These are phyloP conservation scores for Buxus sempervirens DNA, from an alignment of 164 flowering plant species.

Conservation along the genomic window DNA sequence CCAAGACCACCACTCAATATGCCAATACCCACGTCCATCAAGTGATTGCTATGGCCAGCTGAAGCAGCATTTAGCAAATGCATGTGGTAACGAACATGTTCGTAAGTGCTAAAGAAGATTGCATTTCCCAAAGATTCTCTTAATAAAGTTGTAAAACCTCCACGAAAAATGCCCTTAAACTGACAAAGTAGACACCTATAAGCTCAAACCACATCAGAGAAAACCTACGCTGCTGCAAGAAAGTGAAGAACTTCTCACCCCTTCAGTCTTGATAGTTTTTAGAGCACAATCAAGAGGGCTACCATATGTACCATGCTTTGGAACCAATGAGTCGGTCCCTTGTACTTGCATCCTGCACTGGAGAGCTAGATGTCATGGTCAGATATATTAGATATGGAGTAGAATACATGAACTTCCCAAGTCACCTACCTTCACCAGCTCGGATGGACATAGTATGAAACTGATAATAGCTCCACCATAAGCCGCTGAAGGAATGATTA, in stretches of 20 bases:
- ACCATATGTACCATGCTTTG: slow-evolving; percentile 48
- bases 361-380: slow-evolving; percentile 31
- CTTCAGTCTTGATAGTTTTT: slow-evolving; percentile 64
- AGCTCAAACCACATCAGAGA: slow-evolving; percentile 17
- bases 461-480: slow-evolving; percentile 79
- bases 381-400: not conserved
- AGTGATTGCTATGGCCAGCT: slow-evolving; percentile 24
- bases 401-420: not conserved
- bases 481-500: slow-evolving; percentile 79
- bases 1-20: slow-evolving; percentile 82
- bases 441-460: slow-evolving; percentile 81
- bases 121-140: slow-evolving; percentile 84
- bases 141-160: slow-evolving; percentile 65
- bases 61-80: slow-evolving; percentile 49
- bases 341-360: slow-evolving; percentile 99
- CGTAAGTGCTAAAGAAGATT: slow-evolving; percentile 71
- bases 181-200: slow-evolving; percentile 31
- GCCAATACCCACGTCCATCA: slow-evolving; percentile 77
- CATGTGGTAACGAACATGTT: slow-evolving; percentile 66
- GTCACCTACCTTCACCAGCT: slow-evolving; percentile 71
- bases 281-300: slow-evolving; percentile 80
- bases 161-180: slow-evolving; percentile 81
- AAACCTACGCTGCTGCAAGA: slow-evolving; percentile 1
- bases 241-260: slow-evolving; percentile 51
- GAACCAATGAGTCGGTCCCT: slow-evolving; percentile 65